These are phyloP conservation scores for Chlorella vulgaris DNA, from an alignment of 139 green algal genomes.

Conservation along the genomic window DNA sequence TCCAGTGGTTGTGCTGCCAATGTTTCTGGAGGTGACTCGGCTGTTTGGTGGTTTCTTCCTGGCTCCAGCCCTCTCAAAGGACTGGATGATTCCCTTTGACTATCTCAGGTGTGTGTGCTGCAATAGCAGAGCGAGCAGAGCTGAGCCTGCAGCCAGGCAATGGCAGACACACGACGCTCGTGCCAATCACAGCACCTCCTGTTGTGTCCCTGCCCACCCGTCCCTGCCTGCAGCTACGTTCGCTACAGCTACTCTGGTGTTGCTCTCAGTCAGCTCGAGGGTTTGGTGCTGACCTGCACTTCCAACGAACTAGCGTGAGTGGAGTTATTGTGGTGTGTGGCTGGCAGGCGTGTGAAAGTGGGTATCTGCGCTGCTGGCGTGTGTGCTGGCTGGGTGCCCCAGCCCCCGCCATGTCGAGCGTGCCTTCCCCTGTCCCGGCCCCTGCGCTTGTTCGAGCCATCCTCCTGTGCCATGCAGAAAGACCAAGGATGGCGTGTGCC, in stretches of 20 bases:
- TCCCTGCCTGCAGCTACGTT: conserved; percentile 9
- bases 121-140: no score
- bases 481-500: neutral
- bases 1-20: conserved; percentile 43
- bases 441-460: neutral
- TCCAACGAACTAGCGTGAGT: conserved; percentile 33
- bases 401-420: neutral
- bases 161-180: neutral
- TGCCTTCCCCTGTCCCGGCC: no score
- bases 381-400: neutral
- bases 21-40: conserved; percentile 39
- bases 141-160: no score
- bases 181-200: neutral
- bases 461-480: neutral
- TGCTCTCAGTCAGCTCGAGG: conserved; percentile 58
- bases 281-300: conserved; percentile 54
- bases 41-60: conserved; percentile 48
- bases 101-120: neutral
- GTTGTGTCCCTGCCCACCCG: neutral
- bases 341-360: neutral
- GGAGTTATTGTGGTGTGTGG: conserved; percentile 3
- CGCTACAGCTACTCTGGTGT: conserved; percentile 49
- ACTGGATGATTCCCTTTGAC: conserved; percentile 17
- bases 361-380: neutral
- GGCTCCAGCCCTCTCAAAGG: neutral